Evolutionary conservation across 2,329 filamentous ascomycete species (phyloP), one percentile per base, ranked within the genome.

Genomic region (Cercospora nicotianae): DNA sequence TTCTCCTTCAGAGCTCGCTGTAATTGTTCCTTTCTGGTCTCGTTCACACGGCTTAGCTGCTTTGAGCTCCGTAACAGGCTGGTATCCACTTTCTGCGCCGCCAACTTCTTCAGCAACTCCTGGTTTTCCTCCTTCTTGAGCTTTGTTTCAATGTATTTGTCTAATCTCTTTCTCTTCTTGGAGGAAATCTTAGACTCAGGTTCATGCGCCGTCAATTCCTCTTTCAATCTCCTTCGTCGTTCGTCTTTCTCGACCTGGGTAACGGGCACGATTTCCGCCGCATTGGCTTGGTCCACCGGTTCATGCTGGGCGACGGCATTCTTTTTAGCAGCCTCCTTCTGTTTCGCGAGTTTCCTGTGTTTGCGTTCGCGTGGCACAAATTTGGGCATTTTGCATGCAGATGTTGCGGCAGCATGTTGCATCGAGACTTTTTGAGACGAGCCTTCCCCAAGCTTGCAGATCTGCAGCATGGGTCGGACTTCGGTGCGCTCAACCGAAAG

Each of bases 101-200:
- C 91, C 28, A 99, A 85, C 77, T 95, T 94, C 77, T 91, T 91
- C 74, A 98, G 85, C 31, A 99, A 83, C 66, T 89, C 91, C 30
- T 92, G 85, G 75, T 92, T 96, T 79, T 98, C 94, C 77, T 99
- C 95, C 79, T 96, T 97, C 79, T 90, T 91, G 57, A 99, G 83
- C 84, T 99, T 99, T 67, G 87, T 95, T 75, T 98, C 94, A 78
- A 91, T 88, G 72, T 90, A 91, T 76, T 90, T 90, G 72, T 90
- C 87, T 70, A 91, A 75, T 64, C 89, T 82, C 80, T 90, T 90
- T 73, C 87, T 84, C 79, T 91, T 91, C 79, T 90, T 90, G 20
- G 82, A 80, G 1, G 85, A 87, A 67, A 89, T 84, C 71, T 86
- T 86, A 3, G 84, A 79, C 66, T 87, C 81, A 3, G 86, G 80